Conservation (phyloP, 108 stramenopile species). For the Craspedostauros australis region DNA sequence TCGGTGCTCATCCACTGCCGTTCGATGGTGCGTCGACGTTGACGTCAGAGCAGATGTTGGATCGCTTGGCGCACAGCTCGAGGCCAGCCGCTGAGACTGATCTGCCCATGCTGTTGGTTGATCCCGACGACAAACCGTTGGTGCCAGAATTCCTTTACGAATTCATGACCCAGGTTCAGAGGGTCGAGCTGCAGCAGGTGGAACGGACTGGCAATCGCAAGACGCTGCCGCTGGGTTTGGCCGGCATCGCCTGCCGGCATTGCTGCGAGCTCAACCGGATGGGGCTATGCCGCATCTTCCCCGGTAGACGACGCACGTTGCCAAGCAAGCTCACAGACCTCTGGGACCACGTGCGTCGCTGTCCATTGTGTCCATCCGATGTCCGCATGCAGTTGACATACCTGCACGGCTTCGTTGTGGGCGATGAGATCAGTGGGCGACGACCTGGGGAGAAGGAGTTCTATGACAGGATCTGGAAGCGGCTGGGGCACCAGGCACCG, state of each 20-base stretch:
- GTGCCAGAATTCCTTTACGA: conserved; percentile 24
- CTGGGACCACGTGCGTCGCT: conserved; percentile 31
- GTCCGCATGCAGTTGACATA: conserved; percentile 14
- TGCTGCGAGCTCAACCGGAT: conserved; percentile 19
- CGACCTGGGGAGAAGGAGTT: conserved; percentile 13
- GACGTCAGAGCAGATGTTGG: not conserved
- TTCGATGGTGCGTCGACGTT: not conserved
- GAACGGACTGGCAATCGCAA: conserved; percentile 25
- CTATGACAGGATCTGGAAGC: conserved; percentile 31
- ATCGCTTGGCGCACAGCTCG: not conserved
- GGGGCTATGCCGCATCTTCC: conserved; percentile 36
- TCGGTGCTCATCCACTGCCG: not conserved
- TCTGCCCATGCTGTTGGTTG: conserved; percentile 6
- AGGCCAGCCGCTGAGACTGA: too few species aligned
- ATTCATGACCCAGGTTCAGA: conserved; percentile 25
- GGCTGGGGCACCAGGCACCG: conserved; percentile 5
- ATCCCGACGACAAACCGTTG: conserved; percentile 10
- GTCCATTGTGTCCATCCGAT: conserved; percentile 25
- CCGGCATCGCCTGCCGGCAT: conserved; percentile 33
- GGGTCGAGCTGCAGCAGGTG: conserved; percentile 18
- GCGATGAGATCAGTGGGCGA: not conserved
- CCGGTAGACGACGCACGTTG: conserved; percentile 26
- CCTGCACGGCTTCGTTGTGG: not conserved
- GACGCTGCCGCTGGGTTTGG: conserved; percentile 23
- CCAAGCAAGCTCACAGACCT: conserved; percentile 35